Base-by-base conservation (phyloP, 2,329 filamentous ascomycete genomes). In the Cercospora berteroae region DNA sequence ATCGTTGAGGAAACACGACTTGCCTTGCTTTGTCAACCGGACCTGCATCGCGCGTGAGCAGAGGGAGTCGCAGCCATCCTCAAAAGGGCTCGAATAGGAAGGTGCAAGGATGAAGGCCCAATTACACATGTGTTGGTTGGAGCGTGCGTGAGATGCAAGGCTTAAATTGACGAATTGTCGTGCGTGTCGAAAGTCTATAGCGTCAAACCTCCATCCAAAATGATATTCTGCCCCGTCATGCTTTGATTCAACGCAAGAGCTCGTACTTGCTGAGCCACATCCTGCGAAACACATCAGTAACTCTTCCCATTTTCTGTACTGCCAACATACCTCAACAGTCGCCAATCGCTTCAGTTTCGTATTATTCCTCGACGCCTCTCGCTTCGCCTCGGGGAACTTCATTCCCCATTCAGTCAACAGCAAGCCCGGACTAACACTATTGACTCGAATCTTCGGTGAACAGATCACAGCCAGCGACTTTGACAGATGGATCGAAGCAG, bases 361-460 rank as follows among this genome's bases (percentile, higher is more conserved):
- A 52, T 79, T 80, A 27, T 81, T 75, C 56, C 76, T 80, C 7
- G 80, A 79, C 6, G 77, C 78, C 69, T 81, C 78, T 36, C 79
- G 77, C 75, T 83, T 83, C 48, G 76, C 74, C 73, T 81, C 79
- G 0, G 81, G 79, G 63, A 83, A 84, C 71, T 80, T 81, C 74
- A 83, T 72, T 0, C 82, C 82, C 82, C 82, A 84, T 69, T 83
- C 82, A 72, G 80, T 79, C 68, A 78, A 66, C 61, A 79, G 69
- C 13, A 87, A 69, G 0, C 86, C 86, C 0, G 87, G 86, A 4
- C 82, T 84, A 0, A 89, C 84, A 52, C 79, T 82, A 69, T 89
- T 89, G 5, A 88, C 86, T n/a, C 86, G 76, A 23, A 89, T 85
- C 52, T 81, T 82, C 0, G 86, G 86, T 1, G 82, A 83, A 10